phyloP scores from a whole-genome alignment of 257 asterid species.

The Henckelia pumila region DNA sequence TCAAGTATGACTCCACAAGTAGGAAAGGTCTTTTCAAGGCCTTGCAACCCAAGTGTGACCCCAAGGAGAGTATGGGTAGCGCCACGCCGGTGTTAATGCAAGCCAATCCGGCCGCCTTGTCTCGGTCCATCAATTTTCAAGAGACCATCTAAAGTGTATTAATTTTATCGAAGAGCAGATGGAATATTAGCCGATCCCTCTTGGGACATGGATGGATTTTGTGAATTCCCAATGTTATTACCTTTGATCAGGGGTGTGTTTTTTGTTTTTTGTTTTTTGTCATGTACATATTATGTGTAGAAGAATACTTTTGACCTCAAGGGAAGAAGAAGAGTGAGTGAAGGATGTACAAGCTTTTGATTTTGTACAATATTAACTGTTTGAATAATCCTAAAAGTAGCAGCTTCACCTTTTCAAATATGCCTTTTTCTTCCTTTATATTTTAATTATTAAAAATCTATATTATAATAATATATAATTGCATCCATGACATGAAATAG shows the following conservation, averaged over 20 bases:
- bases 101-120: constrained; percentile 83
- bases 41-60: constrained; percentile 47
- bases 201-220: background rate
- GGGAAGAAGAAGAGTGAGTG: background rate
- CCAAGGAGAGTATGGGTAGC: constrained; percentile 29
- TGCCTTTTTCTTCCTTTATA: too few species aligned
- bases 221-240: background rate
- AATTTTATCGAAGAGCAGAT: too few species aligned
- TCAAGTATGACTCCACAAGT: constrained; percentile 43
- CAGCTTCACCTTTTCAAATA: too few species aligned
- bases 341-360: background rate
- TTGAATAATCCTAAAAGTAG: background rate
- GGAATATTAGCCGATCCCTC: background rate
- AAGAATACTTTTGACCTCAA: background rate
- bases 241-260: background rate
- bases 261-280: background rate
- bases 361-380: background rate
- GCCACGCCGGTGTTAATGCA: constrained; percentile 36
- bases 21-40: constrained; percentile 65
- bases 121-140: constrained; percentile 66
- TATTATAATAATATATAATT: too few species aligned
- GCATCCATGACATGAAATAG: too few species aligned
- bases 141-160: constrained; percentile 51
- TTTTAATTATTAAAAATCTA: too few species aligned
- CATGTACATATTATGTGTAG: background rate